Evolutionary conservation across 768 basidiomycete genomes (phyloP).

Genomic region (Panaeolus cyanescens): DNA sequence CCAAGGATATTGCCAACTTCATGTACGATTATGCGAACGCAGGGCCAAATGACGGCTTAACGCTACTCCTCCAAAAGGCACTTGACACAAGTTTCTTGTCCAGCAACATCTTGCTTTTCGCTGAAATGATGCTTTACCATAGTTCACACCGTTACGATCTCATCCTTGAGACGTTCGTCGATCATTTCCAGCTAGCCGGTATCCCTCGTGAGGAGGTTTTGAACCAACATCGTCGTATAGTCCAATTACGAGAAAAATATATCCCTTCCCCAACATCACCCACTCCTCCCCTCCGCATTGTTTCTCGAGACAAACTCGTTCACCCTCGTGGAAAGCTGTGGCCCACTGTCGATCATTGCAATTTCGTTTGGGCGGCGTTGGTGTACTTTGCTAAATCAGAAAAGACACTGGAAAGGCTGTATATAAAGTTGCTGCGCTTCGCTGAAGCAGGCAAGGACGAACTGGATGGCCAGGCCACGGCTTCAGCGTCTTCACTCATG

Average conservation of each 20-base stretch:
- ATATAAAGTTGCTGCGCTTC: slow-evolving; percentile 41
- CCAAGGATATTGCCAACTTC: slow-evolving; percentile 28
- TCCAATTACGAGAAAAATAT: slow-evolving; percentile 3
- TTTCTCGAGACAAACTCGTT: slow-evolving; percentile 7
- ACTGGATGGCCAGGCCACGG: slow-evolving; percentile 5
- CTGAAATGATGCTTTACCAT: slow-evolving; percentile 46
- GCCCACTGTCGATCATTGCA: slow-evolving; percentile 33
- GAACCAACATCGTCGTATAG: slow-evolving; percentile 14
- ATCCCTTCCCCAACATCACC: neutral
- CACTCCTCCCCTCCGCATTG: slow-evolving; percentile 5
- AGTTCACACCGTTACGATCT: slow-evolving; percentile 24
- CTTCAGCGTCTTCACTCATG: slow-evolving; percentile 31
- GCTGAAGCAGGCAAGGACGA: slow-evolving; percentile 11
- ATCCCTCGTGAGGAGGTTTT: slow-evolving; percentile 47
- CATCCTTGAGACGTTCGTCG: slow-evolving; percentile 46
- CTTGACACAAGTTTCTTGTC: slow-evolving; percentile 19
- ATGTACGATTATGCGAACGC: slow-evolving; percentile 34
- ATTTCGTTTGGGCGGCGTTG: slow-evolving; percentile 43
- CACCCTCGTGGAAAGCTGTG: slow-evolving; percentile 29
- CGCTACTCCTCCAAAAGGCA: slow-evolving; percentile 32
- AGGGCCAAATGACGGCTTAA: slow-evolving; percentile 34
- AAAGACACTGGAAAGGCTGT: slow-evolving; percentile 36
- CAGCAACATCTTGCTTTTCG: slow-evolving; percentile 33
- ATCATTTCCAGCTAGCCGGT: slow-evolving; percentile 53
- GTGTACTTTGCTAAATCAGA: slow-evolving; percentile 21